A percentile compares a stretch with the other conserved stretches of the same genome.
Evolutionary conservation across 148 eudicot species (phyloP).

Genomic region (Rhododendron simsii): DNA sequence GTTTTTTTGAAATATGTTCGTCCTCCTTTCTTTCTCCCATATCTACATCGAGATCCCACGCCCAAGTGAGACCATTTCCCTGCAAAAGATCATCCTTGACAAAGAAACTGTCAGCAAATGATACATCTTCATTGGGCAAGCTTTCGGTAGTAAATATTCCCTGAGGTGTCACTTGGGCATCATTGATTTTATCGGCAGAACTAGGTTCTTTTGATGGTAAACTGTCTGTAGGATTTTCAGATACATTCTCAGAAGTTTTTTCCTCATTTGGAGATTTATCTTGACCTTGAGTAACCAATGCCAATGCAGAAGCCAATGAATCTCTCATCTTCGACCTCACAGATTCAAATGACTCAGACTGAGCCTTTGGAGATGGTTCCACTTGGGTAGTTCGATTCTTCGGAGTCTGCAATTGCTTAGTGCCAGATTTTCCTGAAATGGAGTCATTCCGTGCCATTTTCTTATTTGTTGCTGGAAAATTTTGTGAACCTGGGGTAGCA

Average conservation of each 20-base stretch:
- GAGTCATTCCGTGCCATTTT: conserved; percentile 55
- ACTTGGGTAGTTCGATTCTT: conserved; percentile 39
- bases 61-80: conserved; percentile 96
- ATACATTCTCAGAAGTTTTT: conserved; percentile 16
- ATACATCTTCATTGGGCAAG: conserved; percentile 48
- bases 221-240: conserved; percentile 21
- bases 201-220: conserved; percentile 17
- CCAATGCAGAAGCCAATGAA: conserved; percentile 75
- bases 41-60: conserved; percentile 43
- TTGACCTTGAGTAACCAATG: conserved; percentile 45
- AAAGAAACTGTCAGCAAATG: conserved; percentile 58
- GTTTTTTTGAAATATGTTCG: conserved; percentile 22
- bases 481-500: conserved; percentile 23
- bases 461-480: conserved; percentile 26
- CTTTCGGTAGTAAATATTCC: conserved; percentile 16
- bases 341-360: conserved; percentile 48
- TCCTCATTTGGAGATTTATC: conserved; percentile 27
- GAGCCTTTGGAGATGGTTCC: conserved; percentile 41
- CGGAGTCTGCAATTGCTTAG: conserved; percentile 35
- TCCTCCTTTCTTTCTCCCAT: conserved; percentile 34
- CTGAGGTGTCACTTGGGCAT: conserved; percentile 19
- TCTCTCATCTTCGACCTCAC: conserved; percentile 92
- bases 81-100: conserved; percentile 83
- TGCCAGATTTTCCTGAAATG: conserved; percentile 34
- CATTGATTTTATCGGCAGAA: conserved; percentile 20